Percentiles rank a stretch among this genome's conserved stretches.
phyloP scores from a whole-genome alignment of 495 filamentous ascomycete genomes.

The Schizothecium vesticola region DNA sequence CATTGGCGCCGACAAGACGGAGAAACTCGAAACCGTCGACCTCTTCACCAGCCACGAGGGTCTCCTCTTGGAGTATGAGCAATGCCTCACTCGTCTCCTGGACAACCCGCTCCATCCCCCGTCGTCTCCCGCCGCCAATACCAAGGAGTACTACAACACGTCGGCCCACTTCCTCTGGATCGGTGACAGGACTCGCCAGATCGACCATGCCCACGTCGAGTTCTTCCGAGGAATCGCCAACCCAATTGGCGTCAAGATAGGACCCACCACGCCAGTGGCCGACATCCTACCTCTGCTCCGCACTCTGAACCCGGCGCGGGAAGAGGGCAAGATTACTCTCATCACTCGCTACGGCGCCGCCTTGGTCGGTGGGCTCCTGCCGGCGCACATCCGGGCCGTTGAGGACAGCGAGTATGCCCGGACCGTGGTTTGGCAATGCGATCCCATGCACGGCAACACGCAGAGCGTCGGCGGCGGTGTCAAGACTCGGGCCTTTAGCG shows the following conservation, averaged over 20 bases:
- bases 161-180: slow-evolving; percentile 99
- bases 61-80: slow-evolving; percentile 90
- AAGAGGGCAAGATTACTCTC: slow-evolving; percentile 86
- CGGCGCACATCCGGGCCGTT: slow-evolving; percentile 80
- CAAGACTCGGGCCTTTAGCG: slow-evolving; percentile 83
- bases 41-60: slow-evolving; percentile 95
- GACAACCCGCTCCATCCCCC: slow-evolving; percentile 50
- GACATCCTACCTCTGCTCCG: slow-evolving; percentile 75
- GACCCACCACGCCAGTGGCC: slow-evolving; percentile 66
- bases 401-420: slow-evolving; percentile 62
- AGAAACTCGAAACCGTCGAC: slow-evolving; percentile 88
- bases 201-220: slow-evolving; percentile 89
- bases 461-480: slow-evolving; percentile 62
- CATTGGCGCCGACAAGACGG: slow-evolving; percentile 79
- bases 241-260: slow-evolving; percentile 93
- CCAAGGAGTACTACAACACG: slow-evolving; percentile 70
- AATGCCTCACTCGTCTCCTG: slow-evolving; percentile 71
- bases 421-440: slow-evolving; percentile 91
- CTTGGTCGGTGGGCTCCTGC: slow-evolving; percentile 65
- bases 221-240: slow-evolving; percentile 96
- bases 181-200: slow-evolving; percentile 88
- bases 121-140: slow-evolving; percentile 9
- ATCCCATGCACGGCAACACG: slow-evolving; percentile 96
- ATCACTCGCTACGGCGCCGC: slow-evolving; percentile 89
- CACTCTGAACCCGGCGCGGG: slow-evolving; percentile 73